phyloP scores from a whole-genome alignment of 345 rosid species.

The Zanthoxylum bungeanum region DNA sequence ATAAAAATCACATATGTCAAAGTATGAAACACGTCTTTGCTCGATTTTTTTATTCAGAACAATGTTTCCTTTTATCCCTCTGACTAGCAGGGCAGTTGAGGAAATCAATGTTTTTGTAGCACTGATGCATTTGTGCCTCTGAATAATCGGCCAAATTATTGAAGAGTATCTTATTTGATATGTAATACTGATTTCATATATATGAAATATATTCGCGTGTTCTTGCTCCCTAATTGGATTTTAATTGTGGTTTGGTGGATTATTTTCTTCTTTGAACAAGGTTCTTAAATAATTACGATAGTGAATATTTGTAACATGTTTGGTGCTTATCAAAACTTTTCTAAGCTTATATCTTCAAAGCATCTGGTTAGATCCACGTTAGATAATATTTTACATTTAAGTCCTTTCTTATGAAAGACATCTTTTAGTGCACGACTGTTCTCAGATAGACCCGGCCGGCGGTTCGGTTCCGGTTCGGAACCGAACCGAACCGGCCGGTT shows the following conservation, averaged over 20 bases:
- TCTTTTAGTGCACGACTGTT: neutral
- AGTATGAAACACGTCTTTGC: neutral
- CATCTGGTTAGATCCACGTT: neutral
- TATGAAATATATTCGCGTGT: neutral
- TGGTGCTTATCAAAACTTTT: neutral
- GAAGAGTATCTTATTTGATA: neutral
- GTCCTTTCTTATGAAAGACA: neutral
- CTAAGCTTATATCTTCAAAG: neutral
- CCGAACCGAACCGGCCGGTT: too few relatives aligned
- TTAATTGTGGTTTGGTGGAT: neutral
- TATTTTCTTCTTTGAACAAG: neutral
- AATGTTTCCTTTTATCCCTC: neutral
- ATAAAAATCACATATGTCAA: neutral
- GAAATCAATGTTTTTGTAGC: neutral
- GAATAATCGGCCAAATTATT: neutral
- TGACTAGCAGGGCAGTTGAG: neutral
- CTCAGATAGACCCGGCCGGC: too few relatives aligned
- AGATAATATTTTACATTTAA: neutral
- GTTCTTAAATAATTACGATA: neutral
- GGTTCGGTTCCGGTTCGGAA: too few relatives aligned
- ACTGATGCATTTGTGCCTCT: neutral
- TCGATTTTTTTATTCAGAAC: neutral
- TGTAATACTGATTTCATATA: neutral
- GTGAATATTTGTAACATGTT: neutral
- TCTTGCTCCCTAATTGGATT: neutral